These are phyloP conservation scores for Tuber borchii DNA, from an alignment of 495 filamentous ascomycete species.

Conservation along the genomic window DNA sequence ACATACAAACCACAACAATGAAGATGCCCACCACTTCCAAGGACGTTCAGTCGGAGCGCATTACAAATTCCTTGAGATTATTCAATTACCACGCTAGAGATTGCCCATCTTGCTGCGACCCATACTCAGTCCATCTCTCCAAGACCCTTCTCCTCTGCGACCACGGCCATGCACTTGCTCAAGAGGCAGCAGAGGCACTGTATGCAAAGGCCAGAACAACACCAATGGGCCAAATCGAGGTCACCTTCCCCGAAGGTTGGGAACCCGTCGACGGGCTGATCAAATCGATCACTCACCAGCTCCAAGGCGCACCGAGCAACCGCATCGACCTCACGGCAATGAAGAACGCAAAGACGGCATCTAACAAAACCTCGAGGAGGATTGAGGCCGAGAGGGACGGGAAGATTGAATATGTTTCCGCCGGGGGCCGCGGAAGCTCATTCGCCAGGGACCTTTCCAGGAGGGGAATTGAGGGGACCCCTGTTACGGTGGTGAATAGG, in stretches of 20 bases:
- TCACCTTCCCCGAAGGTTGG: slow-evolving; percentile 30
- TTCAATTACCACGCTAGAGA: slow-evolving; percentile 25
- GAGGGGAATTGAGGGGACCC: slow-evolving; percentile 17
- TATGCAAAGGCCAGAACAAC: slow-evolving; percentile 28
- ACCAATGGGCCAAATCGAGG: slow-evolving; percentile 20
- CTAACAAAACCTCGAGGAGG: slow-evolving; percentile 11
- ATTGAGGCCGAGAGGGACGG: slow-evolving; percentile 18
- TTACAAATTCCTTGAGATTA: slow-evolving; percentile 22
- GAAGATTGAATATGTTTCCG: slow-evolving; percentile 23
- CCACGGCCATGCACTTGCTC: slow-evolving; percentile 20
- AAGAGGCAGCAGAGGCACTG: slow-evolving; percentile 23
- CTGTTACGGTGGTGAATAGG: not conserved
- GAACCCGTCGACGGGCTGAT: slow-evolving; percentile 29
- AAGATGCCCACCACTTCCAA: not conserved
- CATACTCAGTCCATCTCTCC: slow-evolving; percentile 24
- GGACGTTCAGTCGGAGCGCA: not conserved
- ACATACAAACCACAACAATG: not conserved
- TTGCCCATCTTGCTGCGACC: slow-evolving; percentile 21
- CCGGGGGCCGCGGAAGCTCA: slow-evolving; percentile 19
- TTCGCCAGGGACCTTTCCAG: slow-evolving; percentile 30
- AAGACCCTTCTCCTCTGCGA: slow-evolving; percentile 25
- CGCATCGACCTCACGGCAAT: slow-evolving; percentile 16
- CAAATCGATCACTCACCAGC: slow-evolving; percentile 29
- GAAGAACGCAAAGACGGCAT: not conserved
- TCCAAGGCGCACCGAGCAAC: slow-evolving; percentile 28